Base-by-base conservation (phyloP, 148 eudicot species). In the Rhododendron ferrugineum region DNA sequence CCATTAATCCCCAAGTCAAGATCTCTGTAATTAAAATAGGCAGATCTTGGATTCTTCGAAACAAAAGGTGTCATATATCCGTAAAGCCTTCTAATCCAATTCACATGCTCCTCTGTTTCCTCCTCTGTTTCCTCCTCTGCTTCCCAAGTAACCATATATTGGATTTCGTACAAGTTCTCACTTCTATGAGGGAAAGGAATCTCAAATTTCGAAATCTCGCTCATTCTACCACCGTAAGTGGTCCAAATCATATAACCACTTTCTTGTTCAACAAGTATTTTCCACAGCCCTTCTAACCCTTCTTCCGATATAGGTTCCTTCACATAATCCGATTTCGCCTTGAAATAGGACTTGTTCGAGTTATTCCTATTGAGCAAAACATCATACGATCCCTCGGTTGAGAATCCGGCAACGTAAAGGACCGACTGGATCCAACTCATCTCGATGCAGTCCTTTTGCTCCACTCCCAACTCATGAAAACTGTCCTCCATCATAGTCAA, bases 11-110 rank as follows among this genome's bases (percentile, higher is more conserved):
- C 92, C 32, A 85, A 73, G 46, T 90, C 92, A 49, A 88, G 88
- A 82, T 90, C 90, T 34, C 90, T 87, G 80, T 90, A 90, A 75
- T 89, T 90, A 20, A 85, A 78, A 84, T 83, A 90, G 14, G 92
- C 87, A 34, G 36, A 34, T 34, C 36, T 1, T 34, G 36, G 36
- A 34, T 34, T 34, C 36, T 34, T 34, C 36, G 1, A 34, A 34
- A 34, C 36, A 34, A 34, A 34, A 34, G 36, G 36, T 34, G 36
- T 34, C 36, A 34, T 34, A 34, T 34, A 34, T 34, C 36, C 36
- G 36, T 34, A 34, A 34, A 34, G 1, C 36, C 36, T 34, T 34
- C 1, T 34, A 34, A 34, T 34, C 36, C 1, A 34, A 34, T 34
- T 34, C 36, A 34, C 36, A 34, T 34, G 36, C 36, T 34, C 36